Conservation (phyloP, 1,284 basidiomycete species). For the Termitomyces sp. region DNA sequence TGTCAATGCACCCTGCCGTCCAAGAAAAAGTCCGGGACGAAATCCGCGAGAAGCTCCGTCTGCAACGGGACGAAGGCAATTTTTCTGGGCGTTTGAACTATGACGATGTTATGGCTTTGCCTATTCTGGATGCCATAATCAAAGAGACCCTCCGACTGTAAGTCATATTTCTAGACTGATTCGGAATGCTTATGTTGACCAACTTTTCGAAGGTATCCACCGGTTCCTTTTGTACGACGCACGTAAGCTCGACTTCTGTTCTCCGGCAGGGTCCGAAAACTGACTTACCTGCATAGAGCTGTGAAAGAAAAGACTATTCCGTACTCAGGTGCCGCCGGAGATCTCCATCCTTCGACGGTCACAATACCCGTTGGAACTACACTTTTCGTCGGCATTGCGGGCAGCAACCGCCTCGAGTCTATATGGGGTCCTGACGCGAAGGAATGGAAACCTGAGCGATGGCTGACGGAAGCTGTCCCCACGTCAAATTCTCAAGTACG, state of each 20-base stretch:
- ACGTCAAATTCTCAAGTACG: conserved; percentile 9
- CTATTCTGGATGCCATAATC: conserved; percentile 40
- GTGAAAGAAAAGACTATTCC: conserved; percentile 29
- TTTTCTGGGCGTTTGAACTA: conserved; percentile 26
- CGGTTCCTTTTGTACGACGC: conserved; percentile 39
- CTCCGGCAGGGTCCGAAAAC: background rate
- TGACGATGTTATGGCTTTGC: conserved; percentile 32
- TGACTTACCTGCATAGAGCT: conserved; percentile 18
- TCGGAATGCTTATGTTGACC: background rate
- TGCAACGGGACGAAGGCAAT: conserved; percentile 16
- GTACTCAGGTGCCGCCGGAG: conserved; percentile 19
- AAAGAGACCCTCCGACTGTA: conserved; percentile 44
- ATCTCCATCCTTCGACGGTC: conserved; percentile 18
- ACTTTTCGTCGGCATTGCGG: conserved; percentile 34
- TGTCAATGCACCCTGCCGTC: conserved; percentile 26
- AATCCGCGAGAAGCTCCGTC: conserved; percentile 20
- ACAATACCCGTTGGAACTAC: conserved; percentile 33
- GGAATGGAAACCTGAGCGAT: conserved; percentile 37
- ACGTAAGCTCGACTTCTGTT: conserved; percentile 26
- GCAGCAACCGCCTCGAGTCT: conserved; percentile 31
- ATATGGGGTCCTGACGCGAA: conserved; percentile 39
- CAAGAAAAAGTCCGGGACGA: conserved; percentile 32
- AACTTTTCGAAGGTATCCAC: conserved; percentile 30
- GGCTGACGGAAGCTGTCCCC: conserved; percentile 22
- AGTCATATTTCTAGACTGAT: conserved; percentile 12